Percentiles rank a stretch among this genome's conserved stretches.
Conservation (phyloP, 176 grass and related monocot species). For the Oropetium thomaeum region DNA sequence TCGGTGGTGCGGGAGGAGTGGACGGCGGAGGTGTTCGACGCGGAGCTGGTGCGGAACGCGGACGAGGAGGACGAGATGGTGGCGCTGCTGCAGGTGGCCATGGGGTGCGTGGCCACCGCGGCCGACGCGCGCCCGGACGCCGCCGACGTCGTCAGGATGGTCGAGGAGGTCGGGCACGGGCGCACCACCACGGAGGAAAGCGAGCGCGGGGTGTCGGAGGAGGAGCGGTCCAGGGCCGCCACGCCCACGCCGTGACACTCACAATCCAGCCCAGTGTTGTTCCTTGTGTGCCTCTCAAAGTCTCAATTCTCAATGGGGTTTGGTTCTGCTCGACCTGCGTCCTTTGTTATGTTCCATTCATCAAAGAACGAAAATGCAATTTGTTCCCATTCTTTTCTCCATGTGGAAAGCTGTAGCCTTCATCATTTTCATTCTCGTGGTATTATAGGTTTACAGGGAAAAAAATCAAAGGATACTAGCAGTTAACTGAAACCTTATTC, state of each 20-base stretch:
- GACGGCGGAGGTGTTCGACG: slow-evolving; percentile 96
- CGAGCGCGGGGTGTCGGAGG: slow-evolving; percentile 41
- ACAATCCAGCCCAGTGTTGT: too few species aligned
- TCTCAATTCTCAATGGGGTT: too few species aligned
- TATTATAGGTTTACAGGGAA: too few species aligned
- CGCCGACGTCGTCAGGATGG: slow-evolving; percentile 51
- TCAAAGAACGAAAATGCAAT: too few species aligned
- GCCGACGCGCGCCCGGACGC: slow-evolving; percentile 62
- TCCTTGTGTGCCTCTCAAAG: too few species aligned
- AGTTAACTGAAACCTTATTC: too few species aligned
- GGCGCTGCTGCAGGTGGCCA: slow-evolving; percentile 80
- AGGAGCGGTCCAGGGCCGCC: slow-evolving; percentile 40
- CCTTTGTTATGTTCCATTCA: too few species aligned
- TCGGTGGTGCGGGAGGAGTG: slow-evolving; percentile 96
- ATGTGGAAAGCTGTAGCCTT: too few species aligned
- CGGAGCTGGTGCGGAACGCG: slow-evolving; percentile 53
- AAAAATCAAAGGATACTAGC: too few species aligned
- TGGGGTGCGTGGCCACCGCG: slow-evolving; percentile 65
- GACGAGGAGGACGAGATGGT: slow-evolving; percentile 92
- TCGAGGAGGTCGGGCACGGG: slow-evolving; percentile 51
- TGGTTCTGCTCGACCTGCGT: too few species aligned
- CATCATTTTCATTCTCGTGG: too few species aligned
- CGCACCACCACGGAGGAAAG: slow-evolving; percentile 37
- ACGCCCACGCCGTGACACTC: slow-evolving; percentile 47
- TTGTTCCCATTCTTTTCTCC: too few species aligned